Base-by-base conservation (phyloP, 129 eudicot species). In the Artemisia annua region DNA sequence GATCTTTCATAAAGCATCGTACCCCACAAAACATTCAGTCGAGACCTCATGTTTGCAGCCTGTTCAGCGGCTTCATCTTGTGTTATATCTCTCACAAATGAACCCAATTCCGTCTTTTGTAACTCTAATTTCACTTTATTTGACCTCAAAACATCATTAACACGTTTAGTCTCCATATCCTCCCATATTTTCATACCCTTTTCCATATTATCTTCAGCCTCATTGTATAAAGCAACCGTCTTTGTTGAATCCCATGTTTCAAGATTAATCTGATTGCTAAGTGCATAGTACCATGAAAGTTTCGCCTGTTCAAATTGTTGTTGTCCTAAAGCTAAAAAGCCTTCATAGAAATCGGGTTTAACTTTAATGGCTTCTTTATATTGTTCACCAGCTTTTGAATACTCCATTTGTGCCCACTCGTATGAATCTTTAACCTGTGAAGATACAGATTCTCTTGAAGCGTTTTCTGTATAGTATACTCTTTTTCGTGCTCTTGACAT, bases 241-340 rank as follows among this genome's bases (percentile, higher is more conserved):
- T 85, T 84, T 1, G 77, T 66, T 2, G 89, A 84, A 66, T 90
- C 83, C 99, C 99, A 88, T 10, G 74, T 51, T 51, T 90, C 94
- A 48, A 90, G 66, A 76, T 85, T 85, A 48, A 74, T 84, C 2
- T 78, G 74, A 3, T 75, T 95, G 15, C 84, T 77, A 56, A 88
- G 17, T 19, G 91, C 94, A 72, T 84, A 90, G 72, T 88, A 88
- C 97, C 97, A 95, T 67, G 91, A 87, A 20, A 90, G 91, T 56
- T 95, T 95, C 11, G 97, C 97, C 62, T 83, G 88, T 81, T 95
- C 97, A 28, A 87, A 95, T 67, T 90, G 96, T 63, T 90, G 97
- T 73, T 80, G 91, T 69, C 88, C 94, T 60, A 88, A 68, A 67
- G 99, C 99, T 10, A 90, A 70, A 78, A 84, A 68, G 5, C 84